phyloP scores from a whole-genome alignment of 805 yeast genomes.

The Candida koratica region DNA sequence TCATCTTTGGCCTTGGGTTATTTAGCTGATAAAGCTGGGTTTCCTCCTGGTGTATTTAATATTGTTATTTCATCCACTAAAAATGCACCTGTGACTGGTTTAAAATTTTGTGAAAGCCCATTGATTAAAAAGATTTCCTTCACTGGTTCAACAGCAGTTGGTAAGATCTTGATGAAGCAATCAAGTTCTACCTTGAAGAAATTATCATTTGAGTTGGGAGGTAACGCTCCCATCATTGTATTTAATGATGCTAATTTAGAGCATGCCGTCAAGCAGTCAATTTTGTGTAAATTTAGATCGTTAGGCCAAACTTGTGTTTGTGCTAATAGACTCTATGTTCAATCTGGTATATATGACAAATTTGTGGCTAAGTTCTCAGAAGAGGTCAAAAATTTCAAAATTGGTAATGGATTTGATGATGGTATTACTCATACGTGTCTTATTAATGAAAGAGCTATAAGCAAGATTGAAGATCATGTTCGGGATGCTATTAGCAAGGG shows the following conservation, averaged over 20 bases:
- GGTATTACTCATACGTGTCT: constrained; percentile 55
- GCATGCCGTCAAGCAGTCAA: constrained; percentile 61
- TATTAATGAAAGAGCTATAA: constrained; percentile 48
- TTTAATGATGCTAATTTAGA: constrained; percentile 71
- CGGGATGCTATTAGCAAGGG: constrained; percentile 53
- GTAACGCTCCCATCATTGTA: constrained; percentile 75
- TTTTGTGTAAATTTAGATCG: constrained; percentile 67
- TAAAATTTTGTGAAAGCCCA: constrained; percentile 50
- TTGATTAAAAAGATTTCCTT: constrained; percentile 64
- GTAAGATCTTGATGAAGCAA: constrained; percentile 62
- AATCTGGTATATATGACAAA: constrained; percentile 58
- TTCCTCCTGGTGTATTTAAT: constrained; percentile 56
- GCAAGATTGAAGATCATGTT: constrained; percentile 52
- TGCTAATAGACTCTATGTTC: constrained; percentile 69
- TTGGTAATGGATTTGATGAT: constrained; percentile 55
- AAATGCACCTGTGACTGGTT: constrained; percentile 51
- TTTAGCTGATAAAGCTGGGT: constrained; percentile 55
- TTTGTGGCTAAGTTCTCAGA: constrained; percentile 49
- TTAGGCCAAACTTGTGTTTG: constrained; percentile 82
- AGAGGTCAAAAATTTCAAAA: constrained; percentile 44
- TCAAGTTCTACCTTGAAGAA: constrained; percentile 63
- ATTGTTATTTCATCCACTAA: constrained; percentile 45
- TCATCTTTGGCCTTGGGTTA: constrained; percentile 55
- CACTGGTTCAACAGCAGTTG: constrained; percentile 76
- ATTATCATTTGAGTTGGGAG: constrained; percentile 71